Evolutionary conservation across 2,329 filamentous ascomycete species (phyloP).

Genomic region (Calonectria montana): DNA sequence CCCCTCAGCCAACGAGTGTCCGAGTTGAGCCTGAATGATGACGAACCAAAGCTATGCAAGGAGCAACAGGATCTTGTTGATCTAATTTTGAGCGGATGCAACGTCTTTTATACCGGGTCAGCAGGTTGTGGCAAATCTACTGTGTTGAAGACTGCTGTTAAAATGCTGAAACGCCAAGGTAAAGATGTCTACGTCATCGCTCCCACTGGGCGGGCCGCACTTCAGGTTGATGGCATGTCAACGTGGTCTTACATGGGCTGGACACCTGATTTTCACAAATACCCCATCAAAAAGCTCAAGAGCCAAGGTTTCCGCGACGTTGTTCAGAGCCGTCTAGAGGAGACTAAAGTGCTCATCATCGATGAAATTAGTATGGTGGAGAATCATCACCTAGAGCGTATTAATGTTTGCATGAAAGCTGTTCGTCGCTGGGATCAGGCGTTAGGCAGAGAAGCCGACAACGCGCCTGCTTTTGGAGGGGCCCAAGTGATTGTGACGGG

Average conservation of each 20-base stretch:
- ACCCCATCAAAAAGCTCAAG: conserved; percentile 10
- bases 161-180: background rate
- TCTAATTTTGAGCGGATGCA: conserved; percentile 61
- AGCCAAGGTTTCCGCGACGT: background rate
- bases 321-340: conserved; percentile 49
- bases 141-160: conserved; percentile 36
- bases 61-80: conserved; percentile 47
- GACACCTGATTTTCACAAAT: conserved; percentile 50
- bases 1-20: background rate
- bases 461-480: conserved; percentile 38
- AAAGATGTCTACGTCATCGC: conserved; percentile 63
- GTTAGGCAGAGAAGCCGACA: background rate
- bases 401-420: conserved; percentile 47
- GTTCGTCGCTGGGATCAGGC: background rate
- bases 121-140: conserved; percentile 58
- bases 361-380: conserved; percentile 77
- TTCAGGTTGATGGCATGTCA: conserved; percentile 67
- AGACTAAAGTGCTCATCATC: conserved; percentile 69
- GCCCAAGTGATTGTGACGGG: conserved; percentile 42
- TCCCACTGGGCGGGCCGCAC: conserved; percentile 69
- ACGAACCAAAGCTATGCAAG: conserved; percentile 23
- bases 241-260: conserved; percentile 69
- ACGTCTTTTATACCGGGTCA: conserved; percentile 74
- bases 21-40: background rate
- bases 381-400: conserved; percentile 50